Base-by-base conservation (phyloP, 805 yeast species). In the Saccharomycopsis selenospora region DNA sequence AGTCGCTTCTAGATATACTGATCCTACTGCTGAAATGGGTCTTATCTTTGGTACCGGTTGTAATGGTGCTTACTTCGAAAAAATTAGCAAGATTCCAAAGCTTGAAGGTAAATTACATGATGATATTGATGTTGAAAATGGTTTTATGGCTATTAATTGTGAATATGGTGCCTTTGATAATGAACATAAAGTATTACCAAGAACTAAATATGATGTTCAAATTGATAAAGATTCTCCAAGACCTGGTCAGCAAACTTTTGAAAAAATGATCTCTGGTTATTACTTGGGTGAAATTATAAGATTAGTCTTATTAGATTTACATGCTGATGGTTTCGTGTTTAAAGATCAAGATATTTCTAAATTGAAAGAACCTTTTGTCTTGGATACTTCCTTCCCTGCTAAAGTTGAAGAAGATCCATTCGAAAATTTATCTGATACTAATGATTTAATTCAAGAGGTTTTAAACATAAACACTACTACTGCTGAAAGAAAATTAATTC, bases 161-260 rank as follows among this genome's bases (percentile, higher is more conserved):
- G 99, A 91, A 72, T 91, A 91, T 71, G 98, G 99, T 61, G 91
- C 97, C 4, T 91, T 91, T 64, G 98, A 91, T 66, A 90, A 88
- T 64, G 96, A 88, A 68, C 95, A 84, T 61, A 51, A 57, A 7
- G 77, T 82, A 29, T 75, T 91, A 59, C 98, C 98, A 63, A 80
- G 96, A 70, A 90, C 95, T 57, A 82, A 82, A 65, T 91, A 80
- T 66, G 99, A 91, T 67, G 63, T 81, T 48, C 73, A 71, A 56
- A 82, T 91, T 56, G 98, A 91, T 66, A 71, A 68, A 25, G 83
- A 85, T 61, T 84, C 95, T 36, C 98, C 98, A 60, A 83, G 96
- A 70, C 97, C 97, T 45, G 89, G 91, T 55, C 95, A 91, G 72
- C 99, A 91, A 70, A 64, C 90, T 47, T 91, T 88, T 66, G 98